A percentile compares a stretch with the other conserved stretches of the same genome.
Conservation (phyloP, 2,329 filamentous ascomycete species). For the Byssochlamys sp. region DNA sequence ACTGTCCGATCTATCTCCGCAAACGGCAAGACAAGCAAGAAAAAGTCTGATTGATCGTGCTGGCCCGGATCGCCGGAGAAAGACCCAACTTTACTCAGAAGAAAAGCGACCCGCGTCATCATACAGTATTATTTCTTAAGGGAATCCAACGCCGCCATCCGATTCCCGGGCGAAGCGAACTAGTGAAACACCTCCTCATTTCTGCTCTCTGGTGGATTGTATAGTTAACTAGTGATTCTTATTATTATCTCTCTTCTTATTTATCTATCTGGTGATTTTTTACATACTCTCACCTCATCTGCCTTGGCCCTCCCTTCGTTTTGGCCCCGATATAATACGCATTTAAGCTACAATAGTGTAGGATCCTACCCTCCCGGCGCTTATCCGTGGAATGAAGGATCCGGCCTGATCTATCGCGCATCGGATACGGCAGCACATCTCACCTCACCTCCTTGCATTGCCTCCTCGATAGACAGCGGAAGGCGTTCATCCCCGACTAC, state of each 20-base stretch:
- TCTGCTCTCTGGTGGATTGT: background rate
- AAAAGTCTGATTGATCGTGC: background rate
- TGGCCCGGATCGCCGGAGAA: slow-evolving; percentile 2
- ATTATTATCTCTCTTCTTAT: no score
- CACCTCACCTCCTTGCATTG: background rate
- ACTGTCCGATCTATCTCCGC: background rate
- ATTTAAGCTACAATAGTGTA: background rate
- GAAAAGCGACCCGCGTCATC: slow-evolving; percentile 1
- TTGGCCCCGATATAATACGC: background rate
- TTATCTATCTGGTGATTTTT: background rate
- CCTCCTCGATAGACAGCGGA: background rate
- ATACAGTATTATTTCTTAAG: slow-evolving; percentile 2
- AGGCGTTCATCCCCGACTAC: background rate
- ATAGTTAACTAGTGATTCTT: background rate
- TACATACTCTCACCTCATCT: background rate
- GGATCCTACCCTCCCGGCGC: background rate
- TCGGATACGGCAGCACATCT: background rate
- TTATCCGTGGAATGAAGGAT: background rate
- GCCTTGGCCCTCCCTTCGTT: background rate
- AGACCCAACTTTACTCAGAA: background rate
- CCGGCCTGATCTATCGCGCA: background rate
- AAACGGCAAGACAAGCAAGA: background rate
- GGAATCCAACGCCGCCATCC: background rate
- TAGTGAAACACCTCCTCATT: background rate
- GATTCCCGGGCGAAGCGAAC: background rate